These are phyloP conservation scores for Eucalyptus sideroxylon DNA, from an alignment of 345 rosid species.

Conservation along the genomic window DNA sequence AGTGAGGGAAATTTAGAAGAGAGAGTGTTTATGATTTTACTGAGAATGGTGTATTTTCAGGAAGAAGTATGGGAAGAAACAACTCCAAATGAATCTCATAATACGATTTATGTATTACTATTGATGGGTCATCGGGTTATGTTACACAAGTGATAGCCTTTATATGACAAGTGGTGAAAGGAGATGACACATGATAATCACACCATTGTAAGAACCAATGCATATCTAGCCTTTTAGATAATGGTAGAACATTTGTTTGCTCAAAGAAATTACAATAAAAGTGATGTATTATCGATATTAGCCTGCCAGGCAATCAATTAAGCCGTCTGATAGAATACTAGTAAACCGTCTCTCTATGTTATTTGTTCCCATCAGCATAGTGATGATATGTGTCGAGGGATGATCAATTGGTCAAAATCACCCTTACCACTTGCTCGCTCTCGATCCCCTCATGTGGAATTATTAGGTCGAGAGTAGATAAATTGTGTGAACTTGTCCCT, in stretches of 20 bases:
- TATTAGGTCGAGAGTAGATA: neutral
- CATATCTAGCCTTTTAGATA: neutral
- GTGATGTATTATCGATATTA: neutral
- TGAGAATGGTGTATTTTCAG: neutral
- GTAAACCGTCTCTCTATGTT: neutral
- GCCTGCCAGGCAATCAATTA: neutral
- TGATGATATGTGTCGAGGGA: neutral
- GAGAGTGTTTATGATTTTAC: neutral
- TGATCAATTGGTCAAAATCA: neutral
- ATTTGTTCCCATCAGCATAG: neutral
- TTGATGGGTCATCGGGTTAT: accelerated
- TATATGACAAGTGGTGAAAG: neutral
- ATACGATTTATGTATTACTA: neutral
- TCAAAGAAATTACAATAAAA: neutral
- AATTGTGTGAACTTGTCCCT: neutral
- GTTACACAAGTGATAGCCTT: neutral
- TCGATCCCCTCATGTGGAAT: neutral
- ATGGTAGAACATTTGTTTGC: neutral
- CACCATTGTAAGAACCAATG: neutral
- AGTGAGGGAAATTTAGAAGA: neutral
- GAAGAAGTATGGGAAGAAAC: neutral
- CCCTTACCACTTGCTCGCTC: neutral
- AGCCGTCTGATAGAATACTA: accelerated
- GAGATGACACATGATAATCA: neutral
- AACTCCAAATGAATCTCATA: neutral